Evolutionary conservation across 495 filamentous ascomycete species (phyloP), one percentile per base, ranked within the genome.

Genomic region (Trichocladium uniseriatum): DNA sequence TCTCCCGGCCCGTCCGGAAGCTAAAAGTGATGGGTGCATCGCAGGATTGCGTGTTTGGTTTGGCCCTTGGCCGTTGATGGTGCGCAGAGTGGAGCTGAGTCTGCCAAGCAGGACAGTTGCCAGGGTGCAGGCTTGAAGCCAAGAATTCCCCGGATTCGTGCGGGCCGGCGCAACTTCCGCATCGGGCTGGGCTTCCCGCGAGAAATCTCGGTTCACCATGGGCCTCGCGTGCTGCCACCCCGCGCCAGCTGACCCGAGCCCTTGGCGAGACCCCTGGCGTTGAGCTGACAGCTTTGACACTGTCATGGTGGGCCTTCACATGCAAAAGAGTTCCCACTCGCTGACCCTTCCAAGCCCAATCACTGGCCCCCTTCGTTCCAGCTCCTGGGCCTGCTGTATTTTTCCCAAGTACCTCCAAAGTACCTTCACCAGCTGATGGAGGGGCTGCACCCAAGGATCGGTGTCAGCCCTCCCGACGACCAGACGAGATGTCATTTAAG

Each of bases 61-160:
- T n/a, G 31, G 10, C 31, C 4, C 31, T 11, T 11, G 14, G 14
- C 5, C 32, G 15, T 9, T 4, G 35, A 15, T 37, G 13, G 14
- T 8, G 35, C 18, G n/a, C 16, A 9, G 43, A 19, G 2, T 15
- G 19, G 20, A 0, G 45, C 14, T 38, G 28, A 42, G 37, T 34
- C 43, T 20, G 45, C 45, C 28, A 36, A 32, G 27, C 16, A n/a
- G n/a, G n/a, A n/a, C n/a, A n/a, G n/a, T n/a, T n/a, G n/a, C n/a
- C n/a, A n/a, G n/a, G n/a, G n/a, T n/a, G n/a, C n/a, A n/a, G n/a
- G n/a, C n/a, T n/a, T n/a, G n/a, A n/a, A 39, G 41, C 49, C 41
- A 52, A 40, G 41, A 19, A 27, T 53, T 47, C 51, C 55, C 55
- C 55, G 45, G 55, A 58, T 51, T 49, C 51, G 41, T 48, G 27